Evolutionary conservation across 2,329 filamentous ascomycete genomes (phyloP).

Genomic region (Stagonosporopsis rhizophila): DNA sequence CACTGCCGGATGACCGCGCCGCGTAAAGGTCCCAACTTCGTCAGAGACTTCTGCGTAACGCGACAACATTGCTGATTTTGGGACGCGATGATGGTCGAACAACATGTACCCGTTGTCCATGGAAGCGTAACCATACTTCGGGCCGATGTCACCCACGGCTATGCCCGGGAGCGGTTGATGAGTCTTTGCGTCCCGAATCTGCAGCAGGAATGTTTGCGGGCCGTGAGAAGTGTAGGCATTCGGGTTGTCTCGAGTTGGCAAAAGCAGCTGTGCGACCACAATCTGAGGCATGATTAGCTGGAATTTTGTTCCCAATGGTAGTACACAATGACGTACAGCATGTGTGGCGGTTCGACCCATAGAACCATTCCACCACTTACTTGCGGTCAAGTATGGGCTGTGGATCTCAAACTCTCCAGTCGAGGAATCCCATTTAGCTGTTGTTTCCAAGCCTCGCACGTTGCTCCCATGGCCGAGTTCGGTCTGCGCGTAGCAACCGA

Average conservation of each 20-base stretch:
- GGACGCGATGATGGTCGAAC: conserved; percentile 57
- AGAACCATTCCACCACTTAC: conserved; percentile 64
- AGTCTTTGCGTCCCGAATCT: conserved; percentile 58
- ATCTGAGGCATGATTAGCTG: conserved; percentile 43
- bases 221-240: conserved; percentile 54
- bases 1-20: conserved; percentile 57
- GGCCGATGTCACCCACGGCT: conserved; percentile 62
- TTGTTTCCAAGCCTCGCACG: conserved; percentile 58
- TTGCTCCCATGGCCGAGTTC: conserved; percentile 63
- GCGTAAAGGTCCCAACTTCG: conserved; percentile 54
- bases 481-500: conserved; percentile 61
- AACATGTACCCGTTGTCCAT: conserved; percentile 64
- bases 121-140: conserved; percentile 62
- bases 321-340: conserved; percentile 43
- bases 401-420: conserved; percentile 59
- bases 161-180: conserved; percentile 58
- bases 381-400: conserved; percentile 60
- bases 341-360: conserved; percentile 63
- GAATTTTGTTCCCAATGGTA: not conserved
- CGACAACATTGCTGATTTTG: conserved; percentile 58
- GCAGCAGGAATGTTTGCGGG: conserved; percentile 61
- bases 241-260: conserved; percentile 46
- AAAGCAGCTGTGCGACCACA: conserved; percentile 60
- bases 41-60: conserved; percentile 58
- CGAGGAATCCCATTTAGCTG: conserved; percentile 56